These are phyloP conservation scores for Zea luxurians DNA, from an alignment of 176 grass and related monocot species.

Conservation along the genomic window DNA sequence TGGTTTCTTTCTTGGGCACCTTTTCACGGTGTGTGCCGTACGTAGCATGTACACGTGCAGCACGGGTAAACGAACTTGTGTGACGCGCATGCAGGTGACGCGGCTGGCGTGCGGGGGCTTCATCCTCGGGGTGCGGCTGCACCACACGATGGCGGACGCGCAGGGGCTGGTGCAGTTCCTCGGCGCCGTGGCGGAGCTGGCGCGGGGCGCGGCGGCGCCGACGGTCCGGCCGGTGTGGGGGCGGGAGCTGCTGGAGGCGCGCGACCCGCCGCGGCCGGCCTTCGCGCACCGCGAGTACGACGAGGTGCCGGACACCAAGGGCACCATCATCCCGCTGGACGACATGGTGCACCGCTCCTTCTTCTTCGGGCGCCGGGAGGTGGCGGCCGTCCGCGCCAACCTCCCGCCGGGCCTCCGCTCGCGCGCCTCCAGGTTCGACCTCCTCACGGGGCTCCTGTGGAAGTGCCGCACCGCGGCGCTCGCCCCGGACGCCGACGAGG, in stretches of 20 bases:
- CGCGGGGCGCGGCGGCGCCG: slow-evolving; percentile 47
- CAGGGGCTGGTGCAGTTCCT: slow-evolving; percentile 63
- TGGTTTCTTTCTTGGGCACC: no score
- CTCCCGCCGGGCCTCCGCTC: slow-evolving; percentile 31
- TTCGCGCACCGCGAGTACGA: slow-evolving; percentile 79
- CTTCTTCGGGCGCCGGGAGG: slow-evolving; percentile 61
- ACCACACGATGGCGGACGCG: slow-evolving; percentile 65
- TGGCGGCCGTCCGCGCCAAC: slow-evolving; percentile 49
- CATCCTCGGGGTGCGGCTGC: slow-evolving; percentile 50
- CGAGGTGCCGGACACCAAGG: slow-evolving; percentile 68
- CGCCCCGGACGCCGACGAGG: slow-evolving; percentile 61
- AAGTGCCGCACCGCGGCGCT: slow-evolving; percentile 71
- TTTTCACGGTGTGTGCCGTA: no score
- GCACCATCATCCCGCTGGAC: slow-evolving; percentile 68
- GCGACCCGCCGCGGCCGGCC: slow-evolving; percentile 41
- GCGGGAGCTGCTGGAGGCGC: slow-evolving; percentile 54
- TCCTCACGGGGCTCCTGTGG: slow-evolving; percentile 76
- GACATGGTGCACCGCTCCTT: slow-evolving; percentile 77
- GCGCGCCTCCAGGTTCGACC: slow-evolving; percentile 73
- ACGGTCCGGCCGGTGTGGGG: slow-evolving; percentile 57
- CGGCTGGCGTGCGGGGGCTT: slow-evolving; percentile 69
- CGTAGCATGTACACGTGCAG: no score
- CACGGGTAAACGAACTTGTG: no score
- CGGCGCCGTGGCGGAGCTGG: slow-evolving; percentile 57
- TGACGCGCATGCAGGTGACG: slow-evolving; percentile 55